phyloP scores from a whole-genome alignment of 2,329 filamentous ascomycete species.

The Colletotrichum euphorbiae region DNA sequence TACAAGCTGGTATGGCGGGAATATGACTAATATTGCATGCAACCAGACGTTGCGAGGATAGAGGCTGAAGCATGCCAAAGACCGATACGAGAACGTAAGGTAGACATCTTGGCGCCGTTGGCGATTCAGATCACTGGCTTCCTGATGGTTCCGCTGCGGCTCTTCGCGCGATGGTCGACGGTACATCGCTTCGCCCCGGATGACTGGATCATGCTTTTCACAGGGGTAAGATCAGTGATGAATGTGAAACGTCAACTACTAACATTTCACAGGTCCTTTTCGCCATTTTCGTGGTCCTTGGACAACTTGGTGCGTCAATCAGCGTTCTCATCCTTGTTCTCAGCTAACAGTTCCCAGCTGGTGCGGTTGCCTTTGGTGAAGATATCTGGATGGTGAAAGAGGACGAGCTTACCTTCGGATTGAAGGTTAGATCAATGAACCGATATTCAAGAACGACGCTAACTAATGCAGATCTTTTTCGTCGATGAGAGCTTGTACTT shows the following conservation, averaged over 20 bases:
- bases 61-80: slow-evolving; percentile 49
- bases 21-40: slow-evolving; percentile 31
- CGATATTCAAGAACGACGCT: background rate
- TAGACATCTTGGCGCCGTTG: slow-evolving; percentile 50
- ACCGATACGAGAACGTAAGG: slow-evolving; percentile 47
- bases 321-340: background rate
- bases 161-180: slow-evolving; percentile 51
- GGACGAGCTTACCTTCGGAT: slow-evolving; percentile 44
- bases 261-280: slow-evolving; percentile 45
- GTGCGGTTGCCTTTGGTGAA: slow-evolving; percentile 48
- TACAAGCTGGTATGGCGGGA: background rate
- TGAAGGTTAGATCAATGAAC: slow-evolving; percentile 44
- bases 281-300: slow-evolving; percentile 47
- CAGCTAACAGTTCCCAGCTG: slow-evolving; percentile 39
- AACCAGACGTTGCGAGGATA: slow-evolving; percentile 47
- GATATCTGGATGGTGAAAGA: slow-evolving; percentile 52
- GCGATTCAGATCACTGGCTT: slow-evolving; percentile 51
- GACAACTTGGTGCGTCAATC: slow-evolving; percentile 46
- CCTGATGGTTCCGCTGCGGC: slow-evolving; percentile 49
- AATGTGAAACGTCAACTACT: background rate
- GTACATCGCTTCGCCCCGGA: slow-evolving; percentile 49
- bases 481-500: slow-evolving; percentile 50
- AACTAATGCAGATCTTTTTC: slow-evolving; percentile 44
- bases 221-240: slow-evolving; percentile 43
- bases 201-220: slow-evolving; percentile 54